These are phyloP conservation scores for Nakaseomyces bracarensis DNA, from an alignment of 1,139 yeast genomes.

Conservation along the genomic window DNA sequence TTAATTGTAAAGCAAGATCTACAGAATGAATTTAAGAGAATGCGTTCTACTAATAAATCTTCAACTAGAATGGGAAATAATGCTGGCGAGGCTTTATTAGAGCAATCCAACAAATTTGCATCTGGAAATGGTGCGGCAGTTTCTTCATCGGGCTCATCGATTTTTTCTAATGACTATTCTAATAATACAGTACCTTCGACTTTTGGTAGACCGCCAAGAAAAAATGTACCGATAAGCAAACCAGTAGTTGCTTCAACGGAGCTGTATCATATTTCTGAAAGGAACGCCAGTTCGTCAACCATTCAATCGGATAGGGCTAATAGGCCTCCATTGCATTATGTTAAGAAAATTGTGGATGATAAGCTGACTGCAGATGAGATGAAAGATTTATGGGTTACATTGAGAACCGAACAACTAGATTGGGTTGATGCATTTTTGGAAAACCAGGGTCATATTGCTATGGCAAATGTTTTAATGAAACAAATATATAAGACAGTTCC, in stretches of 20 bases:
- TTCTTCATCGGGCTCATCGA: background rate
- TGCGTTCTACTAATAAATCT: conserved; percentile 30
- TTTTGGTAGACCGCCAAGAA: conserved; percentile 2
- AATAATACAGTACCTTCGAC: background rate
- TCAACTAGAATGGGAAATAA: background rate
- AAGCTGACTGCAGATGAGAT: conserved; percentile 62
- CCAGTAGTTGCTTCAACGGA: conserved; percentile 5
- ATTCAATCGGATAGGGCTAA: conserved; percentile 20
- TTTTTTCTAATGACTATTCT: conserved; percentile 2
- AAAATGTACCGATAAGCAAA: conserved; percentile 2
- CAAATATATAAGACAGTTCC: conserved; percentile 26
- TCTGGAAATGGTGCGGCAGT: background rate
- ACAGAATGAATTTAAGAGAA: conserved; percentile 61
- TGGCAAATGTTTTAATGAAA: conserved; percentile 51
- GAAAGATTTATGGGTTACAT: conserved; percentile 80
- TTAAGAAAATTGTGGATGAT: conserved; percentile 63
- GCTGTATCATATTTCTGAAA: conserved; percentile 11
- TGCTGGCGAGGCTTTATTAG: background rate
- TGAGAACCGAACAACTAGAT: conserved; percentile 82
- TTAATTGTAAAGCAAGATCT: conserved; percentile 84
- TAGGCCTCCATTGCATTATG: conserved; percentile 65
- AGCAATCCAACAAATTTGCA: background rate
- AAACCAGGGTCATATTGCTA: conserved; percentile 82
- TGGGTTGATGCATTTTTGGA: conserved; percentile 83
- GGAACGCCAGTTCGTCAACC: conserved; percentile 13